These are phyloP conservation scores for Brettanomyces sp. DNA, from an alignment of 805 yeast genomes.

Conservation along the genomic window DNA sequence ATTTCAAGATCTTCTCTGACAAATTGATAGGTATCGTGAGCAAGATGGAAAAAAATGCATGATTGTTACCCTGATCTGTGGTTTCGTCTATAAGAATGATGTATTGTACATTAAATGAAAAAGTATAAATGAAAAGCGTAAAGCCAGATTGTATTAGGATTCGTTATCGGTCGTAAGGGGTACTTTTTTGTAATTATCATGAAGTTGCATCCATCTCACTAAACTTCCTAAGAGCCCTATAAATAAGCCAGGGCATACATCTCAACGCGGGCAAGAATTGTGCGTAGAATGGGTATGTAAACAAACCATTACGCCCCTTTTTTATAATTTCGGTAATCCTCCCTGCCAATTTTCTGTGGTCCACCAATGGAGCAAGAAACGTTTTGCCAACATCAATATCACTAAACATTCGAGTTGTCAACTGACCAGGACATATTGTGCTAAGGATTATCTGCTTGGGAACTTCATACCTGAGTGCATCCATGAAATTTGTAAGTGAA, in stretches of 20 bases:
- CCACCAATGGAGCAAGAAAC: conserved; percentile 41
- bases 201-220: conserved; percentile 24
- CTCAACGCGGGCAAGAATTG: conserved; percentile 34
- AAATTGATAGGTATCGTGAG: conserved; percentile 16
- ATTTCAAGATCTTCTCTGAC: conserved; percentile 24
- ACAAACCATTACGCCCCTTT: conserved; percentile 31
- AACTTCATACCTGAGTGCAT: conserved; percentile 34
- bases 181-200: background rate
- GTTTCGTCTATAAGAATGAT: no score
- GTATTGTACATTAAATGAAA: no score
- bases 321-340: conserved; percentile 25
- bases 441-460: conserved; percentile 24
- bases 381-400: conserved; percentile 32
- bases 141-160: background rate
- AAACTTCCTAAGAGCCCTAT: conserved; percentile 19
- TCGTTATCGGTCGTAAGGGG: background rate
- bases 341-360: conserved; percentile 28
- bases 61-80: background rate
- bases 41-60: conserved; percentile 15
- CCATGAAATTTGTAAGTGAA: conserved; percentile 34
- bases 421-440: conserved; percentile 42
- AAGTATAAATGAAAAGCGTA: background rate
- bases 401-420: conserved; percentile 37
- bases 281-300: conserved; percentile 39
- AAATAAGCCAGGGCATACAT: conserved; percentile 31